Base-by-base conservation (phyloP, 108 stramenopile genomes). In the Aurantiochytrium sp. region DNA sequence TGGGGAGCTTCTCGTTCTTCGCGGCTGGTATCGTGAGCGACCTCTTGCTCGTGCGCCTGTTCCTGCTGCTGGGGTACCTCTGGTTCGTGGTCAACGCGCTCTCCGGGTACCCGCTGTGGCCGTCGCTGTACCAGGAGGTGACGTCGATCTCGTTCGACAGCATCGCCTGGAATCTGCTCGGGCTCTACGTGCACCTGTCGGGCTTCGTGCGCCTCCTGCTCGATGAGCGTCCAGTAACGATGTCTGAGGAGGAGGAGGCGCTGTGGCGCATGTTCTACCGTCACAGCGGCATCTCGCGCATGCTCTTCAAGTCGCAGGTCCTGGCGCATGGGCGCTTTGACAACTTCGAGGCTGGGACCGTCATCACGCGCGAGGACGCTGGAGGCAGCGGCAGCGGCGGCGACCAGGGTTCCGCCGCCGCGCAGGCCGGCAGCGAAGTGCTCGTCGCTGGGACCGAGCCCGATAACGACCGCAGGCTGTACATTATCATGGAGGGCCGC, bases 221-320 rank as follows among this genome's bases (percentile, higher is more conserved):
- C 10, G 73, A 81, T 24, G 73, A 81, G 32, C 39, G 73, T 0
- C 39, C 39, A 12, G 73, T 81, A 30, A 17, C 12, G 12, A 48
- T 81, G 42, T n/a, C 21, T 21, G 73, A 81, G 39, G 73, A 81
- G 73, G 73, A 81, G 73, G 39, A 12, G 42, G 73, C 73, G 17
- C 19, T 81, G 21, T 81, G 73, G 73, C 73, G 73, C 1, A 81
- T 81, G 73, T 81, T 81, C 32, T 81, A 81, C 32, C 73, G 73
- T 24, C 30, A 41, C 73, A 81, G 73, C 45, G 73, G 73, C 21
- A 81, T 81, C 45, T 48, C 73, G 45, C 73, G 73, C 6, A 48
- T 41, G 42, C 45, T 81, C 12, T 81, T 81, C 45, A 81, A 81
- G 73, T 27, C 27, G 39, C n/a, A 48, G 17, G 27, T 81, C 30